phyloP scores from a whole-genome alignment of 495 filamentous ascomycete species.

The Viridothelium virens region DNA sequence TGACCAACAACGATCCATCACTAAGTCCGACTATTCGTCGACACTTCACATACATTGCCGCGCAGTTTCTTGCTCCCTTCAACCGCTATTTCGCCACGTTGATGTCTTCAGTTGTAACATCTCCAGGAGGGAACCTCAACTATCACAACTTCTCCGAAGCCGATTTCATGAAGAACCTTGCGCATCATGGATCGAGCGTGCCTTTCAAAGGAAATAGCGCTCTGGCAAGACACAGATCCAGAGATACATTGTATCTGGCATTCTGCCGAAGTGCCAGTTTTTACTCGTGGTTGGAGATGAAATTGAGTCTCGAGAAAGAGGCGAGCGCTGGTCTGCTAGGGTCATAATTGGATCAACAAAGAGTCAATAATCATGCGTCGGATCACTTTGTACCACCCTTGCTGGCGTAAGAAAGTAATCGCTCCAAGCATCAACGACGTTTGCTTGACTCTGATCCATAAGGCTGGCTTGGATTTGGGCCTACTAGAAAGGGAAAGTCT shows the following conservation, averaged over 20 bases:
- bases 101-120: conserved; percentile 16
- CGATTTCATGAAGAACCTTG: conserved; percentile 29
- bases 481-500: too few species aligned
- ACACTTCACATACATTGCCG: conserved; percentile 31
- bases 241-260: conserved; percentile 28
- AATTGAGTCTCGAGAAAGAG: conserved; percentile 32
- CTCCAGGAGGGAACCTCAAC: conserved; percentile 24
- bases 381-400: too few species aligned
- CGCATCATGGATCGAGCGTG: conserved; percentile 30
- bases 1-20: conserved; percentile 16
- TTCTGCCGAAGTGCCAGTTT: conserved; percentile 32
- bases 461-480: too few species aligned
- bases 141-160: conserved; percentile 29
- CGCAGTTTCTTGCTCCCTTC: conserved; percentile 33
- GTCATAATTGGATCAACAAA: neutral
- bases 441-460: too few species aligned
- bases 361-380: too few species aligned
- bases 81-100: conserved; percentile 31
- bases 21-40: conserved; percentile 29
- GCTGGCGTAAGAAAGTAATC: too few species aligned
- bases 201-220: conserved; percentile 28
- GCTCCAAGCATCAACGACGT: too few species aligned
- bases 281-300: conserved; percentile 35
- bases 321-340: conserved; percentile 24
- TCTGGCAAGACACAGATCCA: conserved; percentile 26